phyloP scores from a whole-genome alignment of 2,329 filamentous ascomycete genomes.

The Epichloe scottii region DNA sequence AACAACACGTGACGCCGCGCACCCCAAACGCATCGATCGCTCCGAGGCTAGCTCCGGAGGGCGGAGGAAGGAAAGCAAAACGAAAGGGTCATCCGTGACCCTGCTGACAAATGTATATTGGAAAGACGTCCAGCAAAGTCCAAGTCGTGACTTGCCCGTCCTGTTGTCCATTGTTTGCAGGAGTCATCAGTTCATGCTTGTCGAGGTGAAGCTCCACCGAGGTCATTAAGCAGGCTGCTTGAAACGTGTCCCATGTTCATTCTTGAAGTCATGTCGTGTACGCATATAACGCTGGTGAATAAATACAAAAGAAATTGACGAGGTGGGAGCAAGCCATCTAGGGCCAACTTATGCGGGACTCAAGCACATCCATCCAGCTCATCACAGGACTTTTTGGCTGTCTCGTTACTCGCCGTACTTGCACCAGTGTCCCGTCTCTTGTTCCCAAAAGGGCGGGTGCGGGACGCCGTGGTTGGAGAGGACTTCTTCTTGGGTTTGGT shows the following conservation, averaged over 20 bases:
- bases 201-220: not conserved
- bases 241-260: not conserved
- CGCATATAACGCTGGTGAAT: conserved; percentile 6
- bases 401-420: conserved; percentile 49
- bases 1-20: not conserved
- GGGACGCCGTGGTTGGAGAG: conserved; percentile 8
- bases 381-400: conserved; percentile 38
- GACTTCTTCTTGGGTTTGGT: conserved; percentile 36
- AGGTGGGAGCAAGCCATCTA: not conserved
- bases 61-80: not conserved
- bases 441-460: conserved; percentile 22
- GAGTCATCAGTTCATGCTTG: not conserved
- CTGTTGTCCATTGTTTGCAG: not conserved
- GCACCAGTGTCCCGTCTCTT: conserved; percentile 46
- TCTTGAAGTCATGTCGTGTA: conserved; percentile 2
- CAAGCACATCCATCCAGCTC: not conserved
- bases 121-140: not conserved
- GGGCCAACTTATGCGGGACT: not conserved
- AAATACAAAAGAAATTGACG: conserved; percentile 6
- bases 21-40: not conserved
- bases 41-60: not conserved
- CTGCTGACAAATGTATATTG: not conserved
- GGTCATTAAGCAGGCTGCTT: not conserved
- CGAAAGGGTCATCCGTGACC: not conserved
- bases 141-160: not conserved